Evolutionary conservation across 2,329 filamentous ascomycete species (phyloP).

Genomic region (Botrytis squamosa): DNA sequence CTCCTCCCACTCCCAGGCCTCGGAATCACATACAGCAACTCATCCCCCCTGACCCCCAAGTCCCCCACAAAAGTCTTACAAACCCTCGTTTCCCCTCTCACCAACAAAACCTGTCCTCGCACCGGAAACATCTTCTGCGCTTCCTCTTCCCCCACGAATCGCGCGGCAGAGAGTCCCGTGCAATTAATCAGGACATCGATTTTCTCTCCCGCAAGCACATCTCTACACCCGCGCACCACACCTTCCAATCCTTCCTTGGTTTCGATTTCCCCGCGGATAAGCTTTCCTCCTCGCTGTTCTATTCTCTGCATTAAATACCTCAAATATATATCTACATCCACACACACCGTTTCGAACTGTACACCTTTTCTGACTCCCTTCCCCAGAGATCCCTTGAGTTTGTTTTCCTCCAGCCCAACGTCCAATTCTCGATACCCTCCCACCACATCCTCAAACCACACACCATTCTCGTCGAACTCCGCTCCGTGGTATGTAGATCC

Average conservation of each 20-base stretch:
- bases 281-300: background rate
- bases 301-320: background rate
- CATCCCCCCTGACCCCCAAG: background rate
- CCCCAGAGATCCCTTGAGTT: background rate
- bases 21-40: slow-evolving; percentile 43
- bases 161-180: background rate
- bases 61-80: background rate
- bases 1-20: slow-evolving; percentile 43
- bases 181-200: background rate
- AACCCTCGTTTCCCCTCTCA: background rate
- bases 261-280: background rate
- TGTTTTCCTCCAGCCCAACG: background rate
- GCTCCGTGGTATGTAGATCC: background rate
- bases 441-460: background rate
- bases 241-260: background rate
- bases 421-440: background rate
- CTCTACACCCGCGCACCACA: background rate
- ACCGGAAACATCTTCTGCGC: background rate
- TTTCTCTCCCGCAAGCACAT: background rate
- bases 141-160: background rate
- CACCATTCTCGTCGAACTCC: background rate
- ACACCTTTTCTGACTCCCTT: background rate
- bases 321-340: background rate
- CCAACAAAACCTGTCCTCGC: background rate
- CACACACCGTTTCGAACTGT: background rate